Conservation (phyloP, 805 yeast genomes). For the Starmerella floricola region DNA sequence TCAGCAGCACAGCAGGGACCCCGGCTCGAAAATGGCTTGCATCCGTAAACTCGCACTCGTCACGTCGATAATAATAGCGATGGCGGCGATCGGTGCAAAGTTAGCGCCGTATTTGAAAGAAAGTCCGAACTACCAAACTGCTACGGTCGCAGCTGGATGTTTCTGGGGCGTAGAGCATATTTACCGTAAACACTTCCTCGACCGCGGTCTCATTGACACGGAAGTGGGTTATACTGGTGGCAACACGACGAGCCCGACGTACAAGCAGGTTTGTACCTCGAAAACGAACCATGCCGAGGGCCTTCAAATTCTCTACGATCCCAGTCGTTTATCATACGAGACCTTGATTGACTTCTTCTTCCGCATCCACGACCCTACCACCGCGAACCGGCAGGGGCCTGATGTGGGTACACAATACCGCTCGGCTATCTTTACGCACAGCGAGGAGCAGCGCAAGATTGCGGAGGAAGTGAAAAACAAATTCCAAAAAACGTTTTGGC, state of each 20-base stretch:
- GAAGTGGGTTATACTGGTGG: slow-evolving; percentile 93
- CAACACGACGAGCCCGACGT: slow-evolving; percentile 37
- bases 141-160: slow-evolving; percentile 49
- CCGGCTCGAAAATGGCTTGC: not conserved
- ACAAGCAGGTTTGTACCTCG: slow-evolving; percentile 64
- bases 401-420: slow-evolving; percentile 86
- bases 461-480: slow-evolving; percentile 39
- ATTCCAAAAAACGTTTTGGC: slow-evolving; percentile 65
- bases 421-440: slow-evolving; percentile 61
- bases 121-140: slow-evolving; percentile 12
- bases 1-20: not conserved
- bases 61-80: not conserved
- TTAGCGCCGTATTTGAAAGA: slow-evolving; percentile 4
- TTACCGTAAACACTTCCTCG: slow-evolving; percentile 54
- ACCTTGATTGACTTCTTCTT: slow-evolving; percentile 74
- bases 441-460: slow-evolving; percentile 36
- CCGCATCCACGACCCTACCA: slow-evolving; percentile 90
- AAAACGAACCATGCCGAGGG: slow-evolving; percentile 75
- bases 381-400: slow-evolving; percentile 69
- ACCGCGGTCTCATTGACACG: slow-evolving; percentile 55
- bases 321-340: slow-evolving; percentile 42
- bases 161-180: slow-evolving; percentile 59
- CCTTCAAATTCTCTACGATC: slow-evolving; percentile 72
- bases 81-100: slow-evolving; percentile 7
- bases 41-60: not conserved